Conservation (phyloP, 768 basidiomycete genomes). For the Candolleomyces aberdarensis region DNA sequence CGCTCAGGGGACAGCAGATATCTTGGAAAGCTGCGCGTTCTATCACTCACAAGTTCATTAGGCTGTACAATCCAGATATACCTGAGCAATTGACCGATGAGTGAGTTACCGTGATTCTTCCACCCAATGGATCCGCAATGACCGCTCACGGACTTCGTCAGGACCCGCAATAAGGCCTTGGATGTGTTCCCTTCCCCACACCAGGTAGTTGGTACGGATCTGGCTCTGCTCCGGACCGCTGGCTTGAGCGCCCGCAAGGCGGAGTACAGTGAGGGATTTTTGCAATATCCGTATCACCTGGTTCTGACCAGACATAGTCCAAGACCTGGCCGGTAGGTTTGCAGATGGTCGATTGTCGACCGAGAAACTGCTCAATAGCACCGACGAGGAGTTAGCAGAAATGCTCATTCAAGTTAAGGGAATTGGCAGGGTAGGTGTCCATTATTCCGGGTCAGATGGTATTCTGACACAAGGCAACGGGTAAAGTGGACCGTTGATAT, state of each 20-base stretch:
- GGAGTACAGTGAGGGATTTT: conserved; percentile 65
- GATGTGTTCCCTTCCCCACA: conserved; percentile 62
- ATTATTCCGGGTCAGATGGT: not conserved
- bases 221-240: conserved; percentile 60
- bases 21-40: conserved; percentile 85
- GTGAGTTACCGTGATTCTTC: conserved; percentile 10
- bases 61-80: conserved; percentile 69
- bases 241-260: conserved; percentile 86
- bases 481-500: conserved; percentile 83
- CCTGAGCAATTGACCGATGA: conserved; percentile 64
- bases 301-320: conserved; percentile 42
- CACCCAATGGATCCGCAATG: not conserved
- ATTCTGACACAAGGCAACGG: conserved; percentile 3
- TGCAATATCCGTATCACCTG: not conserved
- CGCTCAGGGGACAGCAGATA: conserved; percentile 68
- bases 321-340: conserved; percentile 77
- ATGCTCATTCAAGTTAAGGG: conserved; percentile 78
- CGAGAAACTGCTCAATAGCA: conserved; percentile 61
- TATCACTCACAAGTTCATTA: conserved; percentile 75
- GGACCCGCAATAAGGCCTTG: conserved; percentile 9
- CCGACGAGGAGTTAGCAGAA: conserved; percentile 72
- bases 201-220: conserved; percentile 60
- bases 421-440: conserved; percentile 61
- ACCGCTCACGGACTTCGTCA: conserved; percentile 12
- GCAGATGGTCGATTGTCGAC: conserved; percentile 77